Percentiles rank a stretch among this genome's conserved stretches.
Conservation (phyloP, 805 yeast genomes). For the Kuraishia molischiana region DNA sequence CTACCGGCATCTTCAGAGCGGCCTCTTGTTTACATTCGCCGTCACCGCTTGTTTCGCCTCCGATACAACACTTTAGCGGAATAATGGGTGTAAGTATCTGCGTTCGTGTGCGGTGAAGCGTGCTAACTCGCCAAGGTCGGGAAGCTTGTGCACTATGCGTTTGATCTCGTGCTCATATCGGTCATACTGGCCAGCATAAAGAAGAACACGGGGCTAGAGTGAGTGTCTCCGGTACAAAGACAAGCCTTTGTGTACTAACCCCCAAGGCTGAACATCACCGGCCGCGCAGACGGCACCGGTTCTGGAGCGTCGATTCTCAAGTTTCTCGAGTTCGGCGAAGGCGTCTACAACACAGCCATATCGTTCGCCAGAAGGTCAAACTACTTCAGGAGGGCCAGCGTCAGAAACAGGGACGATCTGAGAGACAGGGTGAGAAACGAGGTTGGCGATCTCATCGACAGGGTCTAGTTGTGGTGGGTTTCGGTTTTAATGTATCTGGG, state of each 20-base stretch:
- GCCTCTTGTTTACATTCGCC: no score
- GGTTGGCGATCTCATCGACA: slow-evolving; percentile 11
- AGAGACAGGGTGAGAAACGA: slow-evolving; percentile 18
- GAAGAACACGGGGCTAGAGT: slow-evolving; percentile 67
- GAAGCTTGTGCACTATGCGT: slow-evolving; percentile 55
- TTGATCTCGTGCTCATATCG: slow-evolving; percentile 73
- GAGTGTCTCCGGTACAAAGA: slow-evolving; percentile 8
- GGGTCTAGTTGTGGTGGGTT: neutral
- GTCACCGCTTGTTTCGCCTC: no score
- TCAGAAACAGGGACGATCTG: slow-evolving; percentile 17
- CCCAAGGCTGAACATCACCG: slow-evolving; percentile 8
- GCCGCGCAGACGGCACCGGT: slow-evolving; percentile 34
- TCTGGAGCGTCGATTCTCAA: slow-evolving; percentile 30
- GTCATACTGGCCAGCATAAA: slow-evolving; percentile 81
- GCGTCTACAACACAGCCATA: slow-evolving; percentile 39
- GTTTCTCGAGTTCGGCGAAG: slow-evolving; percentile 53
- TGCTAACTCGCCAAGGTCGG: slow-evolving; percentile 33
- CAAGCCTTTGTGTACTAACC: slow-evolving; percentile 1
- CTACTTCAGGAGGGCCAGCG: slow-evolving; percentile 36
- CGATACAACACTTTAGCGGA: no score
- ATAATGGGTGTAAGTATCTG: neutral
- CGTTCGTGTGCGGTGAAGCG: neutral
- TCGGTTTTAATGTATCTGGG: neutral
- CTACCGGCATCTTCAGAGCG: no score
- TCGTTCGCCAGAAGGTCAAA: slow-evolving; percentile 35